Conservation (phyloP, 495 filamentous ascomycete species). For the Lasiosphaeria hispida region DNA sequence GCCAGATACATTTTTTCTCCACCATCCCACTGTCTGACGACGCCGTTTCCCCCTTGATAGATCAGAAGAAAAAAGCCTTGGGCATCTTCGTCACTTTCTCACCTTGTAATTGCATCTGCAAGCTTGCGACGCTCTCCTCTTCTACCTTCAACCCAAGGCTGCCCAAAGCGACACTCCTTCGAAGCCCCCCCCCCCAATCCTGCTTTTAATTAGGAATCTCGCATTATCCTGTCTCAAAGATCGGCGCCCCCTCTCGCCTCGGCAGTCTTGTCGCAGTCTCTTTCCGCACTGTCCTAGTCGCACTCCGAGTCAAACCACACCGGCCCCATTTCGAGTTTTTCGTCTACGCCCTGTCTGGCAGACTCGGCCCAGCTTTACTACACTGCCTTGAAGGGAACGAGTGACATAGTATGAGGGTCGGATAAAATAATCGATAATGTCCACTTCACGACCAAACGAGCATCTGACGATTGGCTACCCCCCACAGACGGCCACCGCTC, state of each 20-base stretch:
- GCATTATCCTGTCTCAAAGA: background rate
- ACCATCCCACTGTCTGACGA: conserved; percentile 16
- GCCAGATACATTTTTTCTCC: conserved; percentile 9
- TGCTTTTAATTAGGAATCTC: conserved; percentile 18
- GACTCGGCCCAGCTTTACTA: conserved; percentile 8
- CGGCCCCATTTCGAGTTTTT: conserved; percentile 7
- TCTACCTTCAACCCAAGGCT: conserved; percentile 9
- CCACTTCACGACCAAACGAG: conserved; percentile 77
- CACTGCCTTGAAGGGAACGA: conserved; percentile 19
- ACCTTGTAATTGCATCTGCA: conserved; percentile 24
- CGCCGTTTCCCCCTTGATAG: conserved; percentile 11
- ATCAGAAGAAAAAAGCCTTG: conserved; percentile 5
- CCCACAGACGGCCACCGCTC: conserved; percentile 55
- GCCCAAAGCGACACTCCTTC: conserved; percentile 24
- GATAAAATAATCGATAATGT: conserved; percentile 83
- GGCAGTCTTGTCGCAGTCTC: background rate
- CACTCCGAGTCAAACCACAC: conserved; percentile 4
- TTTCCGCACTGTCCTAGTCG: conserved; percentile 8
- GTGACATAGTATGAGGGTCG: conserved; percentile 40
- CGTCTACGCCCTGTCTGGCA: conserved; percentile 11
- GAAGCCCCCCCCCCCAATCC: background rate
- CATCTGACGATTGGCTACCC: conserved; percentile 70
- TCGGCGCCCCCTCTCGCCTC: conserved; percentile 11
- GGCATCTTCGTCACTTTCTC: conserved; percentile 14
- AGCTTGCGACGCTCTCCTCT: conserved; percentile 6